Evolutionary conservation across 768 basidiomycete genomes (phyloP).

Genomic region (Hortiboletus campestris): DNA sequence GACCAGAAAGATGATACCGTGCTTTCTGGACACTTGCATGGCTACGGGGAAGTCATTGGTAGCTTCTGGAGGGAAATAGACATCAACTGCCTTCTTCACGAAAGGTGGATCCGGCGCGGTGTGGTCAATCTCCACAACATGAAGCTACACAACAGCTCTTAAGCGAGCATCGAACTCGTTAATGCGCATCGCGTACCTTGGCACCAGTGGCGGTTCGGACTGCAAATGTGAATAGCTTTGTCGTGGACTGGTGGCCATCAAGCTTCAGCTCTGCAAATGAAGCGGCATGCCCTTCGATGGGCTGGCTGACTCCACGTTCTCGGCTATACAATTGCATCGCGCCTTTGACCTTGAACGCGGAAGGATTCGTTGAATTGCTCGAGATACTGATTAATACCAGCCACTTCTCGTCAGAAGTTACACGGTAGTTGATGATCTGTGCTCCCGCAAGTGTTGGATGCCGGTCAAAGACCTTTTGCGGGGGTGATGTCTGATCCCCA

Average conservation of each 20-base stretch:
- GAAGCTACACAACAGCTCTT: slow-evolving; percentile 57
- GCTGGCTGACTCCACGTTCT: slow-evolving; percentile 91
- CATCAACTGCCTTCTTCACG: slow-evolving; percentile 96
- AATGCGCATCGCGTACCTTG: slow-evolving; percentile 59
- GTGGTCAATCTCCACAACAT: slow-evolving; percentile 98
- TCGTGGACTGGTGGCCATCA: slow-evolving; percentile 81
- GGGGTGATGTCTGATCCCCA: slow-evolving; percentile 67
- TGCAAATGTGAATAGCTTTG: slow-evolving; percentile 93
- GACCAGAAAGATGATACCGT: slow-evolving; percentile 95
- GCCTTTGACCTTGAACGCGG: slow-evolving; percentile 98
- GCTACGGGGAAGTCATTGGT: slow-evolving; percentile 99
- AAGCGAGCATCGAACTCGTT: slow-evolving; percentile 1
- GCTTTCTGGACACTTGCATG: slow-evolving; percentile 97
- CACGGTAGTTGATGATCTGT: slow-evolving; percentile 98
- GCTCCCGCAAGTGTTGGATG: slow-evolving; percentile 91
- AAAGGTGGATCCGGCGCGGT: slow-evolving; percentile 89
- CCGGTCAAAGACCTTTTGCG: slow-evolving; percentile 94
- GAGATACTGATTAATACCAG: slow-evolving; percentile 94
- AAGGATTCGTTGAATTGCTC: slow-evolving; percentile 87
- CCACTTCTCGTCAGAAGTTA: slow-evolving; percentile 94
- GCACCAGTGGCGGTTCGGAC: slow-evolving; percentile 96
- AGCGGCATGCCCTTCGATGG: slow-evolving; percentile 98
- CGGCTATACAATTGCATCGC: slow-evolving; percentile 95
- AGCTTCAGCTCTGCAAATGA: slow-evolving; percentile 90
- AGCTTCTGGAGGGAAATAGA: slow-evolving; percentile 98